Percentiles rank a stretch among this genome's conserved stretches.
Conservation (phyloP, 1,284 basidiomycete species). For the Marasmius tenuissimus region DNA sequence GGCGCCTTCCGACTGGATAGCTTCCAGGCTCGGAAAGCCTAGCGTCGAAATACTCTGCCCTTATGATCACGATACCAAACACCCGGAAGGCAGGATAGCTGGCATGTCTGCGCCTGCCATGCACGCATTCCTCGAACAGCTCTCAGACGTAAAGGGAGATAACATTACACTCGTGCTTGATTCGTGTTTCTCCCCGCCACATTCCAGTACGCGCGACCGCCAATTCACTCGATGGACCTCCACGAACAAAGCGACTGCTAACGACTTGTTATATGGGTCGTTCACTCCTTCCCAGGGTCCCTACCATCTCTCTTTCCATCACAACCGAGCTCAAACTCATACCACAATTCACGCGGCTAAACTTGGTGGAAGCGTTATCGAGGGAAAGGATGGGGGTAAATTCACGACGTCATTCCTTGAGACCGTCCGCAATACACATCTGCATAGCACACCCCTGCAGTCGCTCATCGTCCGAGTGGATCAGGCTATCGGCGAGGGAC, state of each 20-base stretch:
- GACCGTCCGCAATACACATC: slow-evolving; percentile 39
- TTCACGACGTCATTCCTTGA: slow-evolving; percentile 57
- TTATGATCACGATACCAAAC: slow-evolving; percentile 58
- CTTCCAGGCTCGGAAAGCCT: slow-evolving; percentile 29
- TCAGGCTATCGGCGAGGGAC: slow-evolving; percentile 32
- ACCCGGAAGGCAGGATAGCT: slow-evolving; percentile 44
- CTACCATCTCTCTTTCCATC: slow-evolving; percentile 47
- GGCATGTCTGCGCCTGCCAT: slow-evolving; percentile 69
- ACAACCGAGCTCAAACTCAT: slow-evolving; percentile 41
- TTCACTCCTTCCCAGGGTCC: slow-evolving; percentile 41
- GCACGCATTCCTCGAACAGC: slow-evolving; percentile 53
- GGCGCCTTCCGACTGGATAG: slow-evolving; percentile 58
- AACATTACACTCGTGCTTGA: slow-evolving; percentile 69
- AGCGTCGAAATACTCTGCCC: slow-evolving; percentile 61
- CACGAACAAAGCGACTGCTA: slow-evolving; percentile 45
- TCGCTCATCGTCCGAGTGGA: slow-evolving; percentile 45
- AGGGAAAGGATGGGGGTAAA: slow-evolving; percentile 59
- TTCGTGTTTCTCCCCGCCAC: slow-evolving; percentile 55
- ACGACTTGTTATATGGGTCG: slow-evolving; percentile 52
- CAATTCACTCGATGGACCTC: slow-evolving; percentile 55
- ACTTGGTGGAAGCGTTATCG: slow-evolving; percentile 50
- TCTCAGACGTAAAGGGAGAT: slow-evolving; percentile 56
- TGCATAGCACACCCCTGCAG: slow-evolving; percentile 54
- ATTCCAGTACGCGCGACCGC: slow-evolving; percentile 39
- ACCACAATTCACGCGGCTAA: slow-evolving; percentile 55